A percentile compares a stretch with the other conserved stretches of the same genome.
These are phyloP conservation scores for Cercospora zeae-maydis DNA, from an alignment of 2,329 filamentous ascomycete genomes.

Conservation along the genomic window DNA sequence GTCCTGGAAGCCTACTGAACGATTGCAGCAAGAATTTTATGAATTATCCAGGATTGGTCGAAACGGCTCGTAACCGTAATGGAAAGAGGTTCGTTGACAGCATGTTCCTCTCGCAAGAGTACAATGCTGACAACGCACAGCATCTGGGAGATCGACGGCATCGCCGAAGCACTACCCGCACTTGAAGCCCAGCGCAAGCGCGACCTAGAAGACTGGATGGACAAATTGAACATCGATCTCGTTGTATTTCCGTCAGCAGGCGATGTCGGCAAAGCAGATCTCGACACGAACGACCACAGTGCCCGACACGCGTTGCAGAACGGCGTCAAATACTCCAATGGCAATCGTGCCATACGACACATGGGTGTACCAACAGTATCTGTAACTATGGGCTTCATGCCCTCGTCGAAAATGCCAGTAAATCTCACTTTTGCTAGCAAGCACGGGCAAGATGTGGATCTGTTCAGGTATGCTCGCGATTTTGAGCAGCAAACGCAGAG, in stretches of 20 bases:
- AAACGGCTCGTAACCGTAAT: constrained; percentile 28
- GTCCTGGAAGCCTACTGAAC: background rate
- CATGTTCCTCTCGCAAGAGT: too few relatives aligned
- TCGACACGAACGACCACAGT: constrained; percentile 40
- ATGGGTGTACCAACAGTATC: constrained; percentile 54
- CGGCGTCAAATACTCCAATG: constrained; percentile 54
- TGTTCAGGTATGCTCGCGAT: constrained; percentile 31
- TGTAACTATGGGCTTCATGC: constrained; percentile 53
- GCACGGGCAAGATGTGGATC: constrained; percentile 45
- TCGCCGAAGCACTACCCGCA: constrained; percentile 44
- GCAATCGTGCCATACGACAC: constrained; percentile 53
- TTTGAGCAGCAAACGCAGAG: constrained; percentile 29
- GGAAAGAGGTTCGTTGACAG: constrained; percentile 18
- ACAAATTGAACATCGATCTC: constrained; percentile 41
- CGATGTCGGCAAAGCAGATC: constrained; percentile 50
- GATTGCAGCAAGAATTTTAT: constrained; percentile 38
- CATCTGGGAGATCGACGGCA: constrained; percentile 44
- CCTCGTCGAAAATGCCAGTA: constrained; percentile 49
- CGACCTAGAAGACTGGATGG: constrained; percentile 53
- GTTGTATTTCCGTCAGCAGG: constrained; percentile 52
- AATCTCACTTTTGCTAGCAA: constrained; percentile 52
- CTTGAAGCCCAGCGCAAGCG: constrained; percentile 50
- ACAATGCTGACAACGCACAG: constrained; percentile 5
- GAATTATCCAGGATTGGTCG: constrained; percentile 37
- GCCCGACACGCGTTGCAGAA: constrained; percentile 45